phyloP scores from a whole-genome alignment of 2,329 filamentous ascomycete genomes.

The Paecilomyces formosus region DNA sequence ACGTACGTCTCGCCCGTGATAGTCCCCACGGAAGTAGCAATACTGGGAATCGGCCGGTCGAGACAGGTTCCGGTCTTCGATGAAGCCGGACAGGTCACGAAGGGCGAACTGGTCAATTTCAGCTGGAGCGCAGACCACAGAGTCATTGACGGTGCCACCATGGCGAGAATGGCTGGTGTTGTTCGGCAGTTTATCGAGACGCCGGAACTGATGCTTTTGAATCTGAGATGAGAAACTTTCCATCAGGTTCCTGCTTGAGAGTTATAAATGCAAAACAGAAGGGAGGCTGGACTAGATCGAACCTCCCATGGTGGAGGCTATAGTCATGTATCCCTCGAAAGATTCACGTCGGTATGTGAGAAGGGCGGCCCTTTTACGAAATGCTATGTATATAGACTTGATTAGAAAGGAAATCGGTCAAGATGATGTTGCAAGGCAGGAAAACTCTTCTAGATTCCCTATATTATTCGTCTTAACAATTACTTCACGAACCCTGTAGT shows the following conservation, averaged over 20 bases:
- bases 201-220: slow-evolving; percentile 79
- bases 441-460: not conserved
- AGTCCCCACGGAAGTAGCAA: slow-evolving; percentile 83
- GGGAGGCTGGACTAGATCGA: no score
- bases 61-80: slow-evolving; percentile 74
- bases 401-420: not conserved
- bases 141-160: slow-evolving; percentile 88
- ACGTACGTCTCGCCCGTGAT: slow-evolving; percentile 89
- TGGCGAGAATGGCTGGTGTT: slow-evolving; percentile 80
- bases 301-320: no score
- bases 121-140: slow-evolving; percentile 97
- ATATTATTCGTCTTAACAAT: not conserved
- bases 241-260: not conserved
- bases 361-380: not conserved
- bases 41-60: slow-evolving; percentile 79
- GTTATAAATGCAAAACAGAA: no score
- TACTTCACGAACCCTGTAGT: not conserved
- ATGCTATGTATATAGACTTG: not conserved
- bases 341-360: not conserved
- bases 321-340: no score
- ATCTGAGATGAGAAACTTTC: slow-evolving; percentile 53
- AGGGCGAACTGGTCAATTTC: slow-evolving; percentile 76
- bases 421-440: not conserved
- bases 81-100: slow-evolving; percentile 52
- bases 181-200: slow-evolving; percentile 74